These are phyloP conservation scores for Craterostigma plantagineum DNA, from an alignment of 257 asterid species.

Conservation along the genomic window DNA sequence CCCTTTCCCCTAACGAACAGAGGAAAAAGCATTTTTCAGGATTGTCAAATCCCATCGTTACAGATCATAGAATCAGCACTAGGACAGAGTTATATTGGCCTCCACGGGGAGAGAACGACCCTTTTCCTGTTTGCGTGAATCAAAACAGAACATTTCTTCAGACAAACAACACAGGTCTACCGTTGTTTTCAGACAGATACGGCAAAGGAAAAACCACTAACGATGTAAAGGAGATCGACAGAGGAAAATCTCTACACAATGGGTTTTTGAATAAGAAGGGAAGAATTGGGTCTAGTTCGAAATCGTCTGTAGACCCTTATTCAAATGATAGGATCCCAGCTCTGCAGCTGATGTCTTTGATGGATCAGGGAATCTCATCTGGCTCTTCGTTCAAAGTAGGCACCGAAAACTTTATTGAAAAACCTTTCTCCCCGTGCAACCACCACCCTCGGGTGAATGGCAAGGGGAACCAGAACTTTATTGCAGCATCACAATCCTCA, in stretches of 20 bases:
- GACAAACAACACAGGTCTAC: constrained; percentile 8
- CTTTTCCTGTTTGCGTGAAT: constrained; percentile 18
- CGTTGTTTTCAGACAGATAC: constrained; percentile 12
- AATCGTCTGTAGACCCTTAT: constrained; percentile 22
- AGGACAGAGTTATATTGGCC: constrained; percentile 15
- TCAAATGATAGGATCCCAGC: constrained; percentile 60
- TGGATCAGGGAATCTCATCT: constrained; percentile 32
- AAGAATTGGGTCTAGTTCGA: constrained; percentile 10
- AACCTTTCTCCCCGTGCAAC: constrained; percentile 25
- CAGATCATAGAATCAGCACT: constrained; percentile 12
- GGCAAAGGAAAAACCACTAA: constrained; percentile 16
- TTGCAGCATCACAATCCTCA: constrained; percentile 16
- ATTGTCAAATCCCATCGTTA: constrained; percentile 14
- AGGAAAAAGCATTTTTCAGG: constrained; percentile 17
- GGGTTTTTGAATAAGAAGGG: constrained; percentile 10
- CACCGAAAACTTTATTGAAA: constrained; percentile 17
- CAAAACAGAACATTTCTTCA: constrained; percentile 7
- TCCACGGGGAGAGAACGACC: constrained; percentile 11
- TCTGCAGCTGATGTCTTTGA: constrained; percentile 54
- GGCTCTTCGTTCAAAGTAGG: constrained; percentile 23
- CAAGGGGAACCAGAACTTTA: constrained; percentile 20
- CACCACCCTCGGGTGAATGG: constrained; percentile 25
- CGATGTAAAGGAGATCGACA: constrained; percentile 12
- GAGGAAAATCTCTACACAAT: constrained; percentile 8
- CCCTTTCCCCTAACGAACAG: constrained; percentile 22